Percentiles rank a stretch among this genome's conserved stretches.
These are phyloP conservation scores for Claviceps quebecensis DNA, from an alignment of 2,329 filamentous ascomycete genomes.

Conservation along the genomic window DNA sequence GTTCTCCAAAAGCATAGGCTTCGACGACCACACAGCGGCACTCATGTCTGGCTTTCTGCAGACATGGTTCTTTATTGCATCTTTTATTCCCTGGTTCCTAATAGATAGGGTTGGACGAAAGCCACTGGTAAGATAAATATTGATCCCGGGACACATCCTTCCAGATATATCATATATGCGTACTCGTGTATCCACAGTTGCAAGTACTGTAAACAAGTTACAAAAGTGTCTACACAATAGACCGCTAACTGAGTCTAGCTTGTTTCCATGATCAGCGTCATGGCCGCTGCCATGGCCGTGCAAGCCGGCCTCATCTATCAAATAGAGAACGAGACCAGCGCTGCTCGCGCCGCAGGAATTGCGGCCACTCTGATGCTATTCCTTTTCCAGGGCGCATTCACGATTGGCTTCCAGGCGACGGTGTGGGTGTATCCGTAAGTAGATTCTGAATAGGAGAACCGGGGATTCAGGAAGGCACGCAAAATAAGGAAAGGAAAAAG, in stretches of 20 bases:
- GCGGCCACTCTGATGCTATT: constrained; percentile 27
- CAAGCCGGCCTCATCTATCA: constrained; percentile 27
- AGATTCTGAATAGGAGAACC: neutral
- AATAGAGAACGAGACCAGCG: constrained; percentile 20
- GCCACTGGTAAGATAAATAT: constrained; percentile 16
- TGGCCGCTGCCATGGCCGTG: constrained; percentile 26
- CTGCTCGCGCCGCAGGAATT: constrained; percentile 20
- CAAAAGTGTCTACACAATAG: neutral
- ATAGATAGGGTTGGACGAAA: constrained; percentile 32
- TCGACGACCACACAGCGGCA: constrained; percentile 27
- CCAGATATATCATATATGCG: no score
- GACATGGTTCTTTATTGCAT: constrained; percentile 28
- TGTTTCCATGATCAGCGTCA: constrained; percentile 26
- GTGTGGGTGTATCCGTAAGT: constrained; percentile 20
- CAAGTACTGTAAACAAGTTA: no score
- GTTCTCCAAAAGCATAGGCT: constrained; percentile 30
- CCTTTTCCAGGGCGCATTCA: constrained; percentile 14
- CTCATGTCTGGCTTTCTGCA: constrained; percentile 39
- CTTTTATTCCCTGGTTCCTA: constrained; percentile 31
- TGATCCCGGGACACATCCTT: no score
- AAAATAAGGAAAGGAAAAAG: neutral
- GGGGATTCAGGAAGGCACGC: neutral
- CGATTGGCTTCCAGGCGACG: constrained; percentile 14
- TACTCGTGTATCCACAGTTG: no score
- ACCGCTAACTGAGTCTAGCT: constrained; percentile 8